Percentiles rank a stretch among this genome's conserved stretches.
Evolutionary conservation across 1,284 basidiomycete genomes (phyloP).

Genomic region (Singerocomus inundabilis): DNA sequence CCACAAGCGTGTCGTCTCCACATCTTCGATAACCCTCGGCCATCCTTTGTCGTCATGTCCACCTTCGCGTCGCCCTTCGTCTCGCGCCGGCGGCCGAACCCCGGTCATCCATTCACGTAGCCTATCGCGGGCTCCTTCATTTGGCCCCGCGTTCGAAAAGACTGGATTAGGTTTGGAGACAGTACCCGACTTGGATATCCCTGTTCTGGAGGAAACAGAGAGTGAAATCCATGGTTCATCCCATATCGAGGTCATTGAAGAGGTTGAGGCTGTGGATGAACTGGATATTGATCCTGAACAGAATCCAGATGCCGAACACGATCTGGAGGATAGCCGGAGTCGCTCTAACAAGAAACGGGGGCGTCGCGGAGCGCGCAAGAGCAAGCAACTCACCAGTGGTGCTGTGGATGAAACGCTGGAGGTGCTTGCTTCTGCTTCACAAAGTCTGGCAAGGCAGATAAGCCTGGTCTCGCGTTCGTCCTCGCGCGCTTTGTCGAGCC

Average conservation of each 20-base stretch:
- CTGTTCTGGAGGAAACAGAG: conserved; percentile 23
- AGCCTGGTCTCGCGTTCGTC: conserved; percentile 49
- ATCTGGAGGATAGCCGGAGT: conserved; percentile 40
- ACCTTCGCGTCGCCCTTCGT: conserved; percentile 65
- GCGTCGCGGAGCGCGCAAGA: conserved; percentile 75
- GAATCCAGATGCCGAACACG: conserved; percentile 29
- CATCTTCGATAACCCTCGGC: conserved; percentile 57
- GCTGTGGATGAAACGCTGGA: conserved; percentile 54
- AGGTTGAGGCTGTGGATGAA: conserved; percentile 40
- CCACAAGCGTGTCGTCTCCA: conserved; percentile 51
- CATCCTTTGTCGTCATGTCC: conserved; percentile 64
- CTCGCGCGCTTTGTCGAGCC: conserved; percentile 9
- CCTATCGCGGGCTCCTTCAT: conserved; percentile 56
- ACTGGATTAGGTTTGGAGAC: conserved; percentile 28
- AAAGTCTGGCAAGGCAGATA: conserved; percentile 81
- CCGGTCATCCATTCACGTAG: conserved; percentile 53
- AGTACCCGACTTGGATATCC: conserved; percentile 26
- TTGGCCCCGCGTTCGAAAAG: conserved; percentile 54
- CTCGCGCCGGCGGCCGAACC: conserved; percentile 52
- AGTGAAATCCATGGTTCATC: conserved; percentile 14
- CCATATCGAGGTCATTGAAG: conserved; percentile 27
- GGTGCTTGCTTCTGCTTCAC: conserved; percentile 76
- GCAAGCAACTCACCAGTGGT: conserved; percentile 40
- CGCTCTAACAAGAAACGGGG: conserved; percentile 70
- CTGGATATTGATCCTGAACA: conserved; percentile 34